These are phyloP conservation scores for Metschnikowia lochheadii DNA, from an alignment of 805 yeast genomes.

Conservation along the genomic window DNA sequence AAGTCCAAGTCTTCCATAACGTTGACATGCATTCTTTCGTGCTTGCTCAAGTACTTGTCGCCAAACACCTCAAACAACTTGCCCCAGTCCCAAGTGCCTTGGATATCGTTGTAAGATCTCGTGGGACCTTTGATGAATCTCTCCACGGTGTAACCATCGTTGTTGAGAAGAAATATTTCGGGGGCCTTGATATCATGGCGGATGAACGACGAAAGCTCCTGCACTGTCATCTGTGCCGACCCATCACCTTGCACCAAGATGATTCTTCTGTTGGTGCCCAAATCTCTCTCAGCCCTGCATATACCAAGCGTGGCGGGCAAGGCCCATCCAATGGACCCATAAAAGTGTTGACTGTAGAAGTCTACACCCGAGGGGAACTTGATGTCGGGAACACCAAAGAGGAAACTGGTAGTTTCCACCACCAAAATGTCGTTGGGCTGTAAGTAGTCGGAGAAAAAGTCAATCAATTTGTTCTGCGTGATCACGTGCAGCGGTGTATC, in stretches of 20 bases:
- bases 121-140: constrained; percentile 77
- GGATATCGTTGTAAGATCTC: constrained; percentile 76
- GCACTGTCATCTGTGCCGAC: constrained; percentile 90
- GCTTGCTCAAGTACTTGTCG: constrained; percentile 26
- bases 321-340: constrained; percentile 85
- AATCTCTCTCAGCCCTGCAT: constrained; percentile 65
- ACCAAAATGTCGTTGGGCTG: constrained; percentile 67
- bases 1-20: constrained; percentile 21
- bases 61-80: constrained; percentile 64
- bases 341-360: constrained; percentile 65
- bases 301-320: constrained; percentile 84
- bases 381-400: constrained; percentile 71
- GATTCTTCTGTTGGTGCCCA: constrained; percentile 48
- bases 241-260: constrained; percentile 87
- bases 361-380: constrained; percentile 52
- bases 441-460: constrained; percentile 30
- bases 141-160: constrained; percentile 88
- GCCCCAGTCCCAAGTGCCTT: constrained; percentile 80
- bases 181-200: constrained; percentile 56
- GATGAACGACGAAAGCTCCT: constrained; percentile 68
- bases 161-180: constrained; percentile 71
- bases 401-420: constrained; percentile 79
- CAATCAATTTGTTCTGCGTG: constrained; percentile 33
- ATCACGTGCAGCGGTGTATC: constrained; percentile 12
- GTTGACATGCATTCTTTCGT: constrained; percentile 19